Evolutionary conservation across 306 rosid species (phyloP).

Genomic region (Alnus glutinosa): DNA sequence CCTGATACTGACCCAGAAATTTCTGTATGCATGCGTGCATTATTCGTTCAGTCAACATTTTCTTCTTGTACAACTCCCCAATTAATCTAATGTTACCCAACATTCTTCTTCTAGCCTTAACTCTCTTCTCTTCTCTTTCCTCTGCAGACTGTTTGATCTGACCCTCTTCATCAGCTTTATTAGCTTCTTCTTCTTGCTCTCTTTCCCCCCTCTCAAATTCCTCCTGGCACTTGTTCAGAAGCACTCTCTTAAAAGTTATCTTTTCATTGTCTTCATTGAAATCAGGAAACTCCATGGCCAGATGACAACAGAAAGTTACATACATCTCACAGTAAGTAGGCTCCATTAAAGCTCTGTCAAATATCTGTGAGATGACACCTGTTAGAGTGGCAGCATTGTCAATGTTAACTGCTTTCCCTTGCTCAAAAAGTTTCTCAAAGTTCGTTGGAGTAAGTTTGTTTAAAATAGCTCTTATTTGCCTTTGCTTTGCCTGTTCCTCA

Average conservation of each 20-base stretch:
- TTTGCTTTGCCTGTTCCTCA: constrained; percentile 79
- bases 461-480: constrained; percentile 81
- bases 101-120: constrained; percentile 90
- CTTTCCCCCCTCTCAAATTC: constrained; percentile 98
- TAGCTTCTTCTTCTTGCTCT: constrained; percentile 74
- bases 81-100: constrained; percentile 92
- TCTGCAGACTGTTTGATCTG: constrained; percentile 61
- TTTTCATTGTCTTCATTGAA: constrained; percentile 78
- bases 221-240: constrained; percentile 91
- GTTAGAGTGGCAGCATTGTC: constrained; percentile 72
- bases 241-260: constrained; percentile 83
- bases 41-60: constrained; percentile 90
- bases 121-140: constrained; percentile 78
- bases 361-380: constrained; percentile 92
- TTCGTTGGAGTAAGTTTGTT: constrained; percentile 96
- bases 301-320: constrained; percentile 80
- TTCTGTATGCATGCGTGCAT: constrained; percentile 89
- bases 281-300: constrained; percentile 81
- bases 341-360: constrained; percentile 94
- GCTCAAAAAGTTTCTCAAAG: constrained; percentile 89
- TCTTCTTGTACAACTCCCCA: constrained; percentile 92
- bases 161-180: constrained; percentile 72
- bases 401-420: constrained; percentile 88
- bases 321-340: constrained; percentile 99
- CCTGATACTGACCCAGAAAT: constrained; percentile 72